Evolutionary conservation across 78 protist genomes (phyloP).

Genomic region (Dictyostelium citrinum): DNA sequence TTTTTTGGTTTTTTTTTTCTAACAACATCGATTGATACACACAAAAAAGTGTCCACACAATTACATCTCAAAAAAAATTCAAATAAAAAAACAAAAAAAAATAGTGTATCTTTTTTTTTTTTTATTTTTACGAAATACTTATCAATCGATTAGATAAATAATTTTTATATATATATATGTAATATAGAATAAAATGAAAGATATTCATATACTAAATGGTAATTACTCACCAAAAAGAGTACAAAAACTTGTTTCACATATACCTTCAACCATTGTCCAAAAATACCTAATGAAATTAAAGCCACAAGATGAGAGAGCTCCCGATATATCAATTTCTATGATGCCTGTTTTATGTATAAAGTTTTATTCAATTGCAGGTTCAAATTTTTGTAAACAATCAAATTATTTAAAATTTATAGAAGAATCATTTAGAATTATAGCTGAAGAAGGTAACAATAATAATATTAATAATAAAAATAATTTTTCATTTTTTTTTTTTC

Average conservation of each 20-base stretch:
- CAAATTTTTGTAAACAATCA: background rate
- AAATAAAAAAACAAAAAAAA: background rate
- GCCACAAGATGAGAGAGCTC: background rate
- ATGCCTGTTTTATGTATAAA: constrained; percentile 15
- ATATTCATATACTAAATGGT: background rate
- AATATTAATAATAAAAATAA: no score
- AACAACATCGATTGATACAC: background rate
- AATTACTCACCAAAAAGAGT: constrained; percentile 6
- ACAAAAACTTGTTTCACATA: background rate
- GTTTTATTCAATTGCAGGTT: constrained; percentile 4
- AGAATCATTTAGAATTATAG: constrained; percentile 18
- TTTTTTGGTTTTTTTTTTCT: background rate
- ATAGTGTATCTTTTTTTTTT: background rate
- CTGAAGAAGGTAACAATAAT: constrained; percentile 16
- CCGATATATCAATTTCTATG: background rate
- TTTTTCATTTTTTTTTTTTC: background rate
- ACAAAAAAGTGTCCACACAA: background rate
- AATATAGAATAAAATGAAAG: background rate
- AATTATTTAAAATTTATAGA: constrained; percentile 22
- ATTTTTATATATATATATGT: background rate
- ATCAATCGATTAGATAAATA: no score
- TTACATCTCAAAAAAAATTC: background rate
- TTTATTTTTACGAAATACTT: no score
- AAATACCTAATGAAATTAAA: background rate
- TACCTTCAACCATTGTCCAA: background rate